Conservation (phyloP, 2,329 filamentous ascomycete species). For the Ascochyta pisi region DNA sequence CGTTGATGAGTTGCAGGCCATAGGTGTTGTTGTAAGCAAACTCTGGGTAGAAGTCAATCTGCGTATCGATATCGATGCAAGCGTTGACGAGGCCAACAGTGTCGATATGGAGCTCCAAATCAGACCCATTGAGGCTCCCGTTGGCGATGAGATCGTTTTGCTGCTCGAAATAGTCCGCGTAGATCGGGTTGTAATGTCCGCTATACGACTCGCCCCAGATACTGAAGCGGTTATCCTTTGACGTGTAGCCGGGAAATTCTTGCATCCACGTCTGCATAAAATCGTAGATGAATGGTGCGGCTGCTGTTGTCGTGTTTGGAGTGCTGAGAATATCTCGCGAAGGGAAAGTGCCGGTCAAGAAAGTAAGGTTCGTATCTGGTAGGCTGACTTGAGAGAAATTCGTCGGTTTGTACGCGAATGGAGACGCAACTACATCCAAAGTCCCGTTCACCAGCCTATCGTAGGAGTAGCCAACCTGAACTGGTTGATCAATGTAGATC, state of each 20-base stretch:
- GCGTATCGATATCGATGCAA: slow-evolving; percentile 55
- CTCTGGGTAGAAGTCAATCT: slow-evolving; percentile 54
- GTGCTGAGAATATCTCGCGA: slow-evolving; percentile 5
- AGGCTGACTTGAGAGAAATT: slow-evolving; percentile 18
- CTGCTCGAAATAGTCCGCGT: slow-evolving; percentile 59
- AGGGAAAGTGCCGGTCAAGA: slow-evolving; percentile 17
- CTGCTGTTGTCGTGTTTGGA: slow-evolving; percentile 22
- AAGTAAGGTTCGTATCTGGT: slow-evolving; percentile 14
- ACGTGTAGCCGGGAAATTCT: slow-evolving; percentile 27
- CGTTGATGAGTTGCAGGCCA: slow-evolving; percentile 56
- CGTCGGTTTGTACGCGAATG: neutral
- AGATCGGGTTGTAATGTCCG: slow-evolving; percentile 61
- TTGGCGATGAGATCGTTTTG: slow-evolving; percentile 60
- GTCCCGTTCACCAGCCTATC: slow-evolving; percentile 19
- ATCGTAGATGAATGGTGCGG: slow-evolving; percentile 22
- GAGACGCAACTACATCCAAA: slow-evolving; percentile 6
- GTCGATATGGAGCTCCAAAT: slow-evolving; percentile 47
- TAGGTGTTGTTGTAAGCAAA: slow-evolving; percentile 65
- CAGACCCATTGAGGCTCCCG: slow-evolving; percentile 38
- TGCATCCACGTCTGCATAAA: slow-evolving; percentile 26
- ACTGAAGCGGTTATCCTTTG: slow-evolving; percentile 27
- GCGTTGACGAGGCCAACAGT: slow-evolving; percentile 54
- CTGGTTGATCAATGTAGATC: slow-evolving; percentile 73
- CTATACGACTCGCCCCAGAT: slow-evolving; percentile 55
- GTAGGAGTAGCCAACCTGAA: slow-evolving; percentile 62